phyloP scores from a whole-genome alignment of 2,329 filamentous ascomycete genomes.

The Cytospora piceicola region DNA sequence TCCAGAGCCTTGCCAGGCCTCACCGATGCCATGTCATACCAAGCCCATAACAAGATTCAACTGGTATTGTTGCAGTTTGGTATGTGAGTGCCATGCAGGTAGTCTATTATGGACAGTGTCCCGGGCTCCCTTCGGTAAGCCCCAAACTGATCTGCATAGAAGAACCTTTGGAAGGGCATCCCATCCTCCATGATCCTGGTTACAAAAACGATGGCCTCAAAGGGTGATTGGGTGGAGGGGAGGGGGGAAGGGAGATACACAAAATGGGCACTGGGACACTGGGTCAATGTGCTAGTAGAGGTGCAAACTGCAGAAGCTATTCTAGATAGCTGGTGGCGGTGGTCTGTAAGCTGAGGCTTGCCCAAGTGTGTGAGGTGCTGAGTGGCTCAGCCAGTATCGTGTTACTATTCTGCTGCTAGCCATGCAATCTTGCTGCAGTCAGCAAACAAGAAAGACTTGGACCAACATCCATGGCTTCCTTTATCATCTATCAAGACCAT shows the following conservation, averaged over 20 bases:
- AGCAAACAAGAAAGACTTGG: slow-evolving; percentile 17
- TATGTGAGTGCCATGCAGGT: background rate
- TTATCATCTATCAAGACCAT: slow-evolving; percentile 6
- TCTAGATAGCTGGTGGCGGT: slow-evolving; percentile 1
- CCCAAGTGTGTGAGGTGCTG: slow-evolving; percentile 1
- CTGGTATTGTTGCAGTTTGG: background rate
- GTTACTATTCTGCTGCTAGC: slow-evolving; percentile 12
- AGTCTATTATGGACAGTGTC: background rate
- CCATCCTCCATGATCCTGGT: background rate
- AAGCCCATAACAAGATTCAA: background rate
- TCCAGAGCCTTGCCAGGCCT: background rate
- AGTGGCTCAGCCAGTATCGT: slow-evolving; percentile 12
- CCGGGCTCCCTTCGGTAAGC: background rate
- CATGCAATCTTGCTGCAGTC: slow-evolving; percentile 15
- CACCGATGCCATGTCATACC: slow-evolving; percentile 10
- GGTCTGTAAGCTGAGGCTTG: slow-evolving; percentile 11
- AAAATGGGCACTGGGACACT: background rate
- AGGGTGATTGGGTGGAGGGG: background rate
- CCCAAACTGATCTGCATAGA: background rate
- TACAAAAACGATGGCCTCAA: background rate
- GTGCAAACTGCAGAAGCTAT: slow-evolving; percentile 4
- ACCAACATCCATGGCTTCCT: slow-evolving; percentile 9
- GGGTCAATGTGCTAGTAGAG: background rate
- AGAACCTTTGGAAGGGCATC: background rate
- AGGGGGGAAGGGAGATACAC: slow-evolving; percentile 8